Base-by-base conservation (phyloP, 2,329 filamentous ascomycete genomes). In the Penicillium sp. region DNA sequence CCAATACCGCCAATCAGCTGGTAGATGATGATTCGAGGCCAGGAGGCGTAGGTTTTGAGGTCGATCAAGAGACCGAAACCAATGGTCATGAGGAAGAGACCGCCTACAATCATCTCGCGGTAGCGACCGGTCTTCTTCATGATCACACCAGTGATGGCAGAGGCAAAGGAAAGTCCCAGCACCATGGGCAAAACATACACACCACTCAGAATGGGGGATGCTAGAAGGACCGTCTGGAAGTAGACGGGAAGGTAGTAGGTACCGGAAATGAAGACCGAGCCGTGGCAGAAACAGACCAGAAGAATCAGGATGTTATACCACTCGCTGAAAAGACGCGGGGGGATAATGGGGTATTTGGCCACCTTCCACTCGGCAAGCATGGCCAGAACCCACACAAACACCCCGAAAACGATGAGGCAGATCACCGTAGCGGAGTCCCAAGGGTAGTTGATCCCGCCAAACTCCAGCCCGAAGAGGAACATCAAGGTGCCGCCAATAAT, bases 201-300 rank as follows among this genome's bases (percentile, higher is more conserved):
- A 34, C 87, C 87, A 1, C 81, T 86, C 19, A 84, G 69, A 23
- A 90, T 77, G 0, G 87, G 83, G 0, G 76, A 74, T 2, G 80
- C 80, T 34, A 84, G 77, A 29, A 87, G 73, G 36, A 86, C 81
- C 36, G 83, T 78, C 66, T 94, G 87, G 67, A 89, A 91, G 71
- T 94, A 95, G 2, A 94, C 75, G 0, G 87, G 87, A 4, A 94
- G 73, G 68, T 86, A 94, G 72, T 91, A 94, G 47, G 78, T 80
- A 19, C 79, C 80, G 0, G 83, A 79, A 57, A 91, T 88, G 71
- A 91, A 91, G 49, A 85, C 80, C 51, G 83, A 78, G 30, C 83
- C 83, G 62, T 94, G 87, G 47, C 79, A 75, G 67, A 88, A 87
- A 51, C 81, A 83, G 29, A 85, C 72, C 2, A 69, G 64, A 10